Base-by-base conservation (phyloP, 1,284 basidiomycete species). In the Ceratobasidium sp. region DNA sequence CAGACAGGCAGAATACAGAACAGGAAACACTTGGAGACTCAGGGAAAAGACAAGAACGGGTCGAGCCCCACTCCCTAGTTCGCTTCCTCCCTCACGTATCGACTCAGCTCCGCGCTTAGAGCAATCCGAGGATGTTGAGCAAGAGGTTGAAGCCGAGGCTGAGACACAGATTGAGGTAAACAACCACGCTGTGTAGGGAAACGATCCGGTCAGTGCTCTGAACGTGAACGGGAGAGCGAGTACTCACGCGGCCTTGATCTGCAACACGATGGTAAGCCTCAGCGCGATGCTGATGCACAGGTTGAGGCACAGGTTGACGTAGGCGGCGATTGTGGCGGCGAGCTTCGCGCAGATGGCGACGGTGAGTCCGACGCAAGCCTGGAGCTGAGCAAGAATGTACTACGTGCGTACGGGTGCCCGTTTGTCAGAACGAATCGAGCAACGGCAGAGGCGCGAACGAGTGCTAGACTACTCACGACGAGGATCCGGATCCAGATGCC, bases 141-240 rank as follows among this genome's bases (percentile, higher is more conserved):
- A 68, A 19, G 22, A 46, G 8, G 19, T n/a, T 37, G 27, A 68
- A 16, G 39, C 16, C 27, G 31, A 68, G 64, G 5, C 24, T 39
- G 64, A 54, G 31, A n/a, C 29, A 68, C 4, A 68, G 14, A 31
- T 39, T 39, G 39, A 68, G 31, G 49, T 68, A 68, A 8, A 39
- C 29, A 29, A 11, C 22, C 11, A 68, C 0, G 2, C 64, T 51
- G 51, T n/a, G 64, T 7, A 19, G 53, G 22, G 59, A 24, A 37
- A 62, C 37, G 19, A 62, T 59, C 22, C 14, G 22, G n/a, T 31
- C 27, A 34, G 64, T 24, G 27, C 22, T 34, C 11, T 46, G 29
- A 22, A 22, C n/a, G 19, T 9, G 56, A 19, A 19, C 59, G 34
- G 34, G 51, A 29, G 27, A 14, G 51, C n/a, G 27, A 24, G n/a